Evolutionary conservation across 345 rosid species (phyloP).

Genomic region (Pseudoturritis turrita): DNA sequence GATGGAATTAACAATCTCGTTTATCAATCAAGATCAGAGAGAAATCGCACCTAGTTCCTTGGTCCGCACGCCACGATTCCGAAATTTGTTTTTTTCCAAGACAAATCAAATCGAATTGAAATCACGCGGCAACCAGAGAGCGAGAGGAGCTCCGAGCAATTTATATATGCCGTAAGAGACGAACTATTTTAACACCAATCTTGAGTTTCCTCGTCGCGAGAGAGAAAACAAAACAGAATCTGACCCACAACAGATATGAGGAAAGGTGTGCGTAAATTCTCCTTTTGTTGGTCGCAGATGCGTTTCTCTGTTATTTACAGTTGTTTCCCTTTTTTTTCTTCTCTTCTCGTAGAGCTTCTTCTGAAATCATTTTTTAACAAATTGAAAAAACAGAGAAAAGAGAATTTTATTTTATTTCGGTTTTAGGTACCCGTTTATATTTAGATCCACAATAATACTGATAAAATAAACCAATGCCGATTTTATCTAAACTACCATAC

Average conservation of each 20-base stretch:
- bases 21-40: too few species aligned
- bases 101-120: neutral
- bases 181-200: neutral
- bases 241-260: neutral
- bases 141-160: neutral
- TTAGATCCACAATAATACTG: neutral
- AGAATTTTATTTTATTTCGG: neutral
- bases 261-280: neutral
- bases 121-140: neutral
- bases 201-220: neutral
- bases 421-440: neutral
- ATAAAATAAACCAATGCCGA: too few species aligned
- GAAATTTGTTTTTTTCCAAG: too few species aligned
- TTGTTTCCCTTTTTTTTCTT: neutral
- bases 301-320: conserved; percentile 26
- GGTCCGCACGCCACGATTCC: conserved; percentile 12
- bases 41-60: conserved; percentile 35
- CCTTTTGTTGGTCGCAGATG: conserved; percentile 28
- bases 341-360: neutral
- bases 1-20: neutral
- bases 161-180: too few species aligned
- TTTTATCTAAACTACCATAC: too few species aligned
- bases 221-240: neutral
- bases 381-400: too few species aligned
- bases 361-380: neutral